Evolutionary conservation across 352 stramenopile species (phyloP), one percentile per base, ranked within the genome.

Genomic region (Phytophthora megakarya): DNA sequence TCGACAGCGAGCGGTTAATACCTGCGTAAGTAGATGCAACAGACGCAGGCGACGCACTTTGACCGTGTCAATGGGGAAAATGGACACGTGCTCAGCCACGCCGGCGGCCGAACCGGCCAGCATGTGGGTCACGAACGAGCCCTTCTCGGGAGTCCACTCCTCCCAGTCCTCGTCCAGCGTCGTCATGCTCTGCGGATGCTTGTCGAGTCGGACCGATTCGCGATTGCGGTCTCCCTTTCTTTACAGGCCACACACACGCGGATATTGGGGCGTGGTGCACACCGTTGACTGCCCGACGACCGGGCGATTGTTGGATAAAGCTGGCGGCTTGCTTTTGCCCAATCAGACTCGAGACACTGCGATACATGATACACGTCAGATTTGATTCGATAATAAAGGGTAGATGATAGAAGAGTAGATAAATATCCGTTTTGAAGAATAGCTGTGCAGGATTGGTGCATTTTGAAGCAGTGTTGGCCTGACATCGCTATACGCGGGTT

Each of bases 41-140:
- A 10, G 49, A 39, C 25, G 21, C 35, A 19, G 15, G 26, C 19
- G 10, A 56, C 63, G 28, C 64, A 93, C 84, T 65, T 95, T 95
- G 57, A 95, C 78, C 1, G 86, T 95, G 67, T 95, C 86, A 59
- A 98, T 91, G 18, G 98, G 98, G 79, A 99, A 99, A 54, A 99
- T 97, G 35, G 97, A 88, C 25, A 97, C 92, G 76, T 99, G 97
- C 80, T 99, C 98, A 13, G 95, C 92, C 33, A 99, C 92, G 49
- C 98, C 98, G 7, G 97, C 97, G 43, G 96, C 80, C 32, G 89
- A 98, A 16, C 96, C 96, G 13, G 96, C 96, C 16, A 98, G 64
- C 77, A 97, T 98, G 78, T 99, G 97, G 63, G 97, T 78, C 56
- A 91, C 72, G 80, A 99, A 99, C 13, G 92, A 97, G 12, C 91